A percentile compares a stretch with the other conserved stretches of the same genome.
Conservation (phyloP, 2,329 filamentous ascomycete genomes). For the Rhynchosporium secalis region DNA sequence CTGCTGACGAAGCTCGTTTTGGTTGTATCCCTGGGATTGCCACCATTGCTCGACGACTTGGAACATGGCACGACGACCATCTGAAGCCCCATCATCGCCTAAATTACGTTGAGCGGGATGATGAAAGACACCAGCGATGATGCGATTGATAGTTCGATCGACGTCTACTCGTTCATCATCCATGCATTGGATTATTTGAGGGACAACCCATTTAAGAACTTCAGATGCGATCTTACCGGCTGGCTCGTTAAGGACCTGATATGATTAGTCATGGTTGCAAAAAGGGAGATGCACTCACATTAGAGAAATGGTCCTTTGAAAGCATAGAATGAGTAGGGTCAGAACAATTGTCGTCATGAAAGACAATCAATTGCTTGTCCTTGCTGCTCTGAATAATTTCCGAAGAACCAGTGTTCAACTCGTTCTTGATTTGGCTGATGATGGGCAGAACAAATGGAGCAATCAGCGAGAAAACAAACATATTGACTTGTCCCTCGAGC, state of each 20-base stretch:
- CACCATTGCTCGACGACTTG: conserved; percentile 82
- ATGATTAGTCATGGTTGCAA: conserved; percentile 36
- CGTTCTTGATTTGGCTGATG: conserved; percentile 81
- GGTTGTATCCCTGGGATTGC: conserved; percentile 62
- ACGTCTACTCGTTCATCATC: conserved; percentile 74
- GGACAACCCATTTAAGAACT: conserved; percentile 81
- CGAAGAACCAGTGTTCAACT: conserved; percentile 80
- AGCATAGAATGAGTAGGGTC: conserved; percentile 96
- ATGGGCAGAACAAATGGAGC: conserved; percentile 86
- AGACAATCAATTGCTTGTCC: conserved; percentile 83
- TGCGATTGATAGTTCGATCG: conserved; percentile 68
- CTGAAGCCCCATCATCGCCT: conserved; percentile 67
- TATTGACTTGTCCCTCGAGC: conserved; percentile 80
- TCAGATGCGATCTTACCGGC: conserved; percentile 80
- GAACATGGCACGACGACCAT: conserved; percentile 79
- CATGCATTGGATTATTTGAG: conserved; percentile 85
- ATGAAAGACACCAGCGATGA: conserved; percentile 81
- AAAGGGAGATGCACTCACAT: conserved; percentile 26
- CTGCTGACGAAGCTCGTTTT: conserved; percentile 69
- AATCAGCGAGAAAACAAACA: conserved; percentile 90
- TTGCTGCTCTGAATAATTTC: conserved; percentile 86
- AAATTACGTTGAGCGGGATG: conserved; percentile 77
- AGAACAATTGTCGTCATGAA: conserved; percentile 71
- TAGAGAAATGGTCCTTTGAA: conserved; percentile 86
- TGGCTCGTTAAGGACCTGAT: conserved; percentile 73